Conservation (phyloP, 2,329 filamentous ascomycete species). For the Arthrinium puccinioides region DNA sequence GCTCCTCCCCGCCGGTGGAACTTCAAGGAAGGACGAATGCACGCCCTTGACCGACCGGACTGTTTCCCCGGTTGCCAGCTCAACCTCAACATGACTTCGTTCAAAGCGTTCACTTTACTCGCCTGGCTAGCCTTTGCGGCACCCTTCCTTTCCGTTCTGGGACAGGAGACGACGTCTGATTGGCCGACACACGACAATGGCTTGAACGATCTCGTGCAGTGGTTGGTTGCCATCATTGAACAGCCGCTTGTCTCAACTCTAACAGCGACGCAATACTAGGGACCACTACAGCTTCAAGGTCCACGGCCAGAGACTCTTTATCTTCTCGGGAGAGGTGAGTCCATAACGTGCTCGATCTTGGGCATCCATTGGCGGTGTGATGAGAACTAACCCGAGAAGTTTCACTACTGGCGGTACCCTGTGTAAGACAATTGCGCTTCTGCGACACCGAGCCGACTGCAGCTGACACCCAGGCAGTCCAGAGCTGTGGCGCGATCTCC, state of each 20-base stretch:
- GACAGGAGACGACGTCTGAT: constrained; percentile 8
- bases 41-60: neutral
- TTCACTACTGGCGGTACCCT: constrained; percentile 34
- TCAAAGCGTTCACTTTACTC: constrained; percentile 1
- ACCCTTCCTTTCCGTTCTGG: constrained; percentile 6
- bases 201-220: constrained; percentile 24
- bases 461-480: constrained; percentile 12
- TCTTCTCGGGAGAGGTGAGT: constrained; percentile 33
- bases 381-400: constrained; percentile 17
- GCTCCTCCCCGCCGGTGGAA: neutral
- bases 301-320: constrained; percentile 31
- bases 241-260: neutral
- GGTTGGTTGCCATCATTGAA: constrained; percentile 10
- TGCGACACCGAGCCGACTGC: neutral
- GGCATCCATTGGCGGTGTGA: neutral
- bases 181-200: constrained; percentile 24
- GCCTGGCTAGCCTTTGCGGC: constrained; percentile 4
- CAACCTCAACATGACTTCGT: constrained; percentile 1
- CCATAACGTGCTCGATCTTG: neutral
- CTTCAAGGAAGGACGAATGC: neutral
- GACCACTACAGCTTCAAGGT: constrained; percentile 33
- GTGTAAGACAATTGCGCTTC: constrained; percentile 20
- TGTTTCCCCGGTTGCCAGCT: neutral
- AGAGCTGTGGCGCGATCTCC: constrained; percentile 31
- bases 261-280: constrained; percentile 18